phyloP scores from a whole-genome alignment of 345 rosid genomes.

The Camelina hispida region DNA sequence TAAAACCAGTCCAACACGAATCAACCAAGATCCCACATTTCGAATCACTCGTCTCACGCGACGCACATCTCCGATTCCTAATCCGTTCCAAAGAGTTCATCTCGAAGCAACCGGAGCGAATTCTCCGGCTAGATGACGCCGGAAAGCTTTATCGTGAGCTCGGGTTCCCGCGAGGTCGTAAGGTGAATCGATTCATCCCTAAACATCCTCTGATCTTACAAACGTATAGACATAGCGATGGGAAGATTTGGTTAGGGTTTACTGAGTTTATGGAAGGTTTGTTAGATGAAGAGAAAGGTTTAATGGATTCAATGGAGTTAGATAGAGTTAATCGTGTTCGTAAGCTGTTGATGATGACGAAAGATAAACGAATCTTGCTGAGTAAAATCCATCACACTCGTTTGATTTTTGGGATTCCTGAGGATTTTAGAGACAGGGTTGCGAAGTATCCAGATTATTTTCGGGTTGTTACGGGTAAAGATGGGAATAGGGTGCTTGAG shows the following conservation, averaged over 20 bases:
- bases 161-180: constrained; percentile 93
- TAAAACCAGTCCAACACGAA: constrained; percentile 60
- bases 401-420: constrained; percentile 79
- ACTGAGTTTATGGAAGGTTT: constrained; percentile 68
- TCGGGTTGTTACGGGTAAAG: constrained; percentile 54
- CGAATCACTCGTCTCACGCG: constrained; percentile 68
- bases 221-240: constrained; percentile 66
- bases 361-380: constrained; percentile 65
- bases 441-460: constrained; percentile 72
- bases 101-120: constrained; percentile 63
- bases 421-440: constrained; percentile 81
- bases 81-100: constrained; percentile 65
- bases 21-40: constrained; percentile 55
- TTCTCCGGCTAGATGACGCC: constrained; percentile 79
- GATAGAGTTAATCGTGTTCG: constrained; percentile 68
- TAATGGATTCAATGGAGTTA: constrained; percentile 63
- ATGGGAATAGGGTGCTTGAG: constrained; percentile 74
- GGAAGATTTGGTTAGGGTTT: constrained; percentile 82
- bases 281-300: constrained; percentile 60
- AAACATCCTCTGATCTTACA: constrained; percentile 74
- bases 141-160: constrained; percentile 85
- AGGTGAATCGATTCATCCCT: constrained; percentile 57
- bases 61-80: constrained; percentile 71
- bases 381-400: constrained; percentile 80
- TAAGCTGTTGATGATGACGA: constrained; percentile 82